A percentile compares a stretch with the other conserved stretches of the same genome.
Conservation (phyloP, 129 eudicot genomes). For the Artemisia tridentata region DNA sequence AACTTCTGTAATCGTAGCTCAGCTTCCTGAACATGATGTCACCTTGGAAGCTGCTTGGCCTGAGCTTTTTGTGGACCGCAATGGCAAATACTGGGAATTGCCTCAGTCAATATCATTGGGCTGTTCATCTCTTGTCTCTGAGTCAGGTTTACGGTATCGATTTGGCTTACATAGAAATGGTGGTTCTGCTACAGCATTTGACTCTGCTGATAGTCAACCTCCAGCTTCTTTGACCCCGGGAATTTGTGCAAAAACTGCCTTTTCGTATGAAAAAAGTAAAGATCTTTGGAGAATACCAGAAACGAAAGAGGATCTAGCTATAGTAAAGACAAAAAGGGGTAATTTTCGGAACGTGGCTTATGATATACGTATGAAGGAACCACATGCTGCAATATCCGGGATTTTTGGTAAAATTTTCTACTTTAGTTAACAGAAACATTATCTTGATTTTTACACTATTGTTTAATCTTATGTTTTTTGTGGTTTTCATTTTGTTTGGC, state of each 20-base stretch:
- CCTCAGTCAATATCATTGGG: slow-evolving; percentile 77
- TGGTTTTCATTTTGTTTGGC: background rate
- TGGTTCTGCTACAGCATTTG: slow-evolving; percentile 52
- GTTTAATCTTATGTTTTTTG: background rate
- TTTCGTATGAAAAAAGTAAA: slow-evolving; percentile 74
- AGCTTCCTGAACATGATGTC: slow-evolving; percentile 81
- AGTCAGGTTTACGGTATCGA: slow-evolving; percentile 72
- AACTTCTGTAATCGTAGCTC: slow-evolving; percentile 31
- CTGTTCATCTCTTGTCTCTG: slow-evolving; percentile 60
- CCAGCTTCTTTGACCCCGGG: slow-evolving; percentile 71
- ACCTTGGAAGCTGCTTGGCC: slow-evolving; percentile 96
- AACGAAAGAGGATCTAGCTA: slow-evolving; percentile 48
- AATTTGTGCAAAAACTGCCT: slow-evolving; percentile 72
- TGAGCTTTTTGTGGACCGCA: slow-evolving; percentile 72
- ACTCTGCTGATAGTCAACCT: slow-evolving; percentile 33
- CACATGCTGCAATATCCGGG: slow-evolving; percentile 82
- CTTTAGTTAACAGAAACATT: background rate
- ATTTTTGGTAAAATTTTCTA: slow-evolving; percentile 54
- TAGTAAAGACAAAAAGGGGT: slow-evolving; percentile 38
- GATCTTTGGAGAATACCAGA: slow-evolving; percentile 77
- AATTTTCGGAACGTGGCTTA: slow-evolving; percentile 34
- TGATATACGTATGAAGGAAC: slow-evolving; percentile 74
- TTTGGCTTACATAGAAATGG: slow-evolving; percentile 73
- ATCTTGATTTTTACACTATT: slow-evolving; percentile 5
- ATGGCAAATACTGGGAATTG: slow-evolving; percentile 78